phyloP scores from a whole-genome alignment of 1,284 basidiomycete genomes.

The Cryptococcus wingfieldii region DNA sequence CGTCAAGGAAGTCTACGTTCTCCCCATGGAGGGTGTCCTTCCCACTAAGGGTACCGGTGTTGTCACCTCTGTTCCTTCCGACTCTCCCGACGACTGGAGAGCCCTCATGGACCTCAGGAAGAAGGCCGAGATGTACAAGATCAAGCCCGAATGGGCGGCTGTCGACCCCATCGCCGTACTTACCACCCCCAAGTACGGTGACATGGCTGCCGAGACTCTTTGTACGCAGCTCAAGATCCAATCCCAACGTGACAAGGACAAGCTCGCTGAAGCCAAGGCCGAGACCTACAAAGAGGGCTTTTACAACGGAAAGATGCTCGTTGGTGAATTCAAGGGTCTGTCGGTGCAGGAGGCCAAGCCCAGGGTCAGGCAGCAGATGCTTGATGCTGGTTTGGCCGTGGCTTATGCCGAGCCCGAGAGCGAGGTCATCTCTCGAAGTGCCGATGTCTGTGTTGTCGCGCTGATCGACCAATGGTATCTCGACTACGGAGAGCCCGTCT shows the following conservation, averaged over 20 bases:
- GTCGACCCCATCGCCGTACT: conserved; percentile 86
- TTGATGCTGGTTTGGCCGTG: conserved; percentile 71
- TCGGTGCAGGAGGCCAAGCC: conserved; percentile 85
- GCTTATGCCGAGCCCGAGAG: conserved; percentile 96
- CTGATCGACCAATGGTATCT: conserved; percentile 99
- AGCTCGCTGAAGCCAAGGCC: conserved; percentile 94
- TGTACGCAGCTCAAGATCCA: conserved; percentile 91
- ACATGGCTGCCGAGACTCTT: conserved; percentile 83
- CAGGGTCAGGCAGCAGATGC: conserved; percentile 81
- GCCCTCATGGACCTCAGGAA: conserved; percentile 90
- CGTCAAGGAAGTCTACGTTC: conserved; percentile 83
- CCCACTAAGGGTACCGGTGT: conserved; percentile 98
- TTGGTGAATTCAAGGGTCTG: conserved; percentile 83
- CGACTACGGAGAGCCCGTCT: conserved; percentile 88
- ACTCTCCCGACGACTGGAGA: conserved; percentile 95
- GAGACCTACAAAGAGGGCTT: conserved; percentile 98
- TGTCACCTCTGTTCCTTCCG: conserved; percentile 95
- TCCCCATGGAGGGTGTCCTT: conserved; percentile 97
- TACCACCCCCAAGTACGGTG: conserved; percentile 82
- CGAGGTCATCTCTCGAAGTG: conserved; percentile 79
- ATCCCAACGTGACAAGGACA: conserved; percentile 89
- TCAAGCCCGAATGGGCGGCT: conserved; percentile 83
- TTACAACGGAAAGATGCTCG: conserved; percentile 84
- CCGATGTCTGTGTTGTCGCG: conserved; percentile 95
- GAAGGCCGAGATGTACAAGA: conserved; percentile 95